Evolutionary conservation across 2,329 filamentous ascomycete genomes (phyloP).

Genomic region (Cladorrhinum sp.): DNA sequence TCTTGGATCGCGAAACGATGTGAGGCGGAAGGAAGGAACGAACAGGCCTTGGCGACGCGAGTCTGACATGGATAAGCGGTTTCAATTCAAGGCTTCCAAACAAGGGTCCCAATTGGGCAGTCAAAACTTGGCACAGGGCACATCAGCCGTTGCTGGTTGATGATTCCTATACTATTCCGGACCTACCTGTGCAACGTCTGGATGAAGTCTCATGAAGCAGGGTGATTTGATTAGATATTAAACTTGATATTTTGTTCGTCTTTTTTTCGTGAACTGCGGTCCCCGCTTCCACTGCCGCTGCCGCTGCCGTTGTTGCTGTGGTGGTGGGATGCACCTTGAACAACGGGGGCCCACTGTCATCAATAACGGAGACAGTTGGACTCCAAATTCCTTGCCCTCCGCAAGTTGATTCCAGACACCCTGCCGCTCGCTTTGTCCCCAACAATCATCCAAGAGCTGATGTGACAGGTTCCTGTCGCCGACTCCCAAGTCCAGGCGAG

Average conservation of each 20-base stretch:
- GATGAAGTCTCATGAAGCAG: too few species aligned
- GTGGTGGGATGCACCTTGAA: too few species aligned
- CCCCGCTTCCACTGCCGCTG: too few species aligned
- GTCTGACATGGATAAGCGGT: neutral
- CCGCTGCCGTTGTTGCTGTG: too few species aligned
- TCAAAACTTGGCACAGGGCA: neutral
- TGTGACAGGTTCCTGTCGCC: constrained; percentile 15
- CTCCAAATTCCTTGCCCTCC: constrained; percentile 16
- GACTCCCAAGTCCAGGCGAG: constrained; percentile 28
- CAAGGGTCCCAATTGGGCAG: neutral
- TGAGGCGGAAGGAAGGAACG: neutral
- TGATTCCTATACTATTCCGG: too few species aligned
- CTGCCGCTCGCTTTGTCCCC: constrained; percentile 17
- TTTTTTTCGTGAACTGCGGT: neutral
- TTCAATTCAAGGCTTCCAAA: neutral
- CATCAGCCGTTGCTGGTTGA: too few species aligned
- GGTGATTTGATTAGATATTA: too few species aligned
- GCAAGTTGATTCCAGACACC: constrained; percentile 21
- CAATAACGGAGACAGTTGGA: constrained; percentile 10
- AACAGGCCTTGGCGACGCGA: neutral
- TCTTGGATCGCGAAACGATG: neutral
- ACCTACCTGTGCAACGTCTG: too few species aligned
- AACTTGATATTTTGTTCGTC: neutral
- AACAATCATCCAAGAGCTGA: constrained; percentile 28
- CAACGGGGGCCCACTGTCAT: neutral